phyloP scores from a whole-genome alignment of 139 green algal genomes.

The Astrephomene gubernaculifera region DNA sequence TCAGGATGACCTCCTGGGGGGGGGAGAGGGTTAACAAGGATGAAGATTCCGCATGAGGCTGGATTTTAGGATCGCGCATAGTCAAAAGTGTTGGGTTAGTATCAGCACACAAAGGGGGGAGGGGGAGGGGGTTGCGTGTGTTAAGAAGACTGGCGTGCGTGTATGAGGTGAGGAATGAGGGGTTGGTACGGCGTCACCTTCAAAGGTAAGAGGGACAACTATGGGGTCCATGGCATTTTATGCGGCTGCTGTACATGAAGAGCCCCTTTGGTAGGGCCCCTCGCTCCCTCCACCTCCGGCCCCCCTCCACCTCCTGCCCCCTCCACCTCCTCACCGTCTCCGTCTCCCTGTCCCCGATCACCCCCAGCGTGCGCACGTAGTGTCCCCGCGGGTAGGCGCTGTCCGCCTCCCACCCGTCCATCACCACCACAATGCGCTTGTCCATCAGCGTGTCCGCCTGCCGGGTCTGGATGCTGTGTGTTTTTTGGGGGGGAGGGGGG shows the following conservation, averaged over 20 bases:
- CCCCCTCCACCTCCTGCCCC: background rate
- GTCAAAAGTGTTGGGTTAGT: no score
- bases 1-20: slow-evolving; percentile 79
- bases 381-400: slow-evolving; percentile 79
- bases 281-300: no score
- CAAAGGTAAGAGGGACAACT: no score
- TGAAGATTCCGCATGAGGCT: no score
- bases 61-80: background rate
- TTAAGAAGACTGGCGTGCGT: no score
- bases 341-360: slow-evolving; percentile 82
- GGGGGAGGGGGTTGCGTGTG: no score
- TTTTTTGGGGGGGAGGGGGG: background rate
- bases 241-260: no score
- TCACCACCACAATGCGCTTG: slow-evolving; percentile 87
- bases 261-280: no score
- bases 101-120: no score
- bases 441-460: slow-evolving; percentile 83
- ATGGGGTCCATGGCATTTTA: no score
- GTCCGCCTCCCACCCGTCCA: slow-evolving; percentile 86
- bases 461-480: slow-evolving; percentile 84
- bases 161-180: no score
- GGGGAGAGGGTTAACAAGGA: background rate
- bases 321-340: slow-evolving; percentile 81
- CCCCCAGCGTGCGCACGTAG: slow-evolving; percentile 87
- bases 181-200: no score